Base-by-base conservation (phyloP, 2,329 filamentous ascomycete species). In the Macrophomina phaseolina region DNA sequence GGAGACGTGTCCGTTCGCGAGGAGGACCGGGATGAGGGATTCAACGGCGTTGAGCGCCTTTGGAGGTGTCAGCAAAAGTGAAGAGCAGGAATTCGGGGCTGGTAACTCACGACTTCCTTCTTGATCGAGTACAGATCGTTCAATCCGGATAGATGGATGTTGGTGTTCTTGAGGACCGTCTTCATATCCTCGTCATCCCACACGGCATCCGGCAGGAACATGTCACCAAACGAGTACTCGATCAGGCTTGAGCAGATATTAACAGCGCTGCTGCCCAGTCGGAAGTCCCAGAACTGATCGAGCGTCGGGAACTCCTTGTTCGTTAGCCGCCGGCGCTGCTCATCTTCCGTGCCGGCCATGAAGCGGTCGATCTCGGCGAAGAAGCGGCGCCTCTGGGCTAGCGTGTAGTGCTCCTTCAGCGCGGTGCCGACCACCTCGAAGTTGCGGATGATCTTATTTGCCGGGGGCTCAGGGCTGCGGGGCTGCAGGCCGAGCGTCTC, bases 391-490 rank as follows among this genome's bases (percentile, higher is more conserved):
- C 58, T 16, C 45, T 62, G 58, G 2, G 9, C n/a, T 16, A 28
- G 1, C 11, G 58, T 49, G 45, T 62, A 62, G 2, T 16, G n/a
- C 11, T 38, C 42, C 3, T 45, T 42, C 11, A 62, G 58, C 9
- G 58, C 58, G 14, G 7, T 18, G 42, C 58, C 58, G 45, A 62
- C 58, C 5, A 49, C 38, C 32, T 49, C 30, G 45, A 62, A 62
- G 58, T 62, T 62, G n/a, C 58, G 58, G 32, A 62, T 62, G 45
- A 62, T 62, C 58, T 62, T 62, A 45, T 62, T 62, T 32, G 58
- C 12, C 0, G 58, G 58, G 4, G 58, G 45, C 2, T n/a, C 38
- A 2, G 30, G 30, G 58, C 58, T 62, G 42, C 28, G 58, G 1
- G 58, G 58, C 3, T 42, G 42, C 16, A 62, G 30, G n/a, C 58